Percentiles rank a stretch among this genome's conserved stretches.
phyloP scores from a whole-genome alignment of 352 stramenopile genomes.

The Pythium apleroticum region DNA sequence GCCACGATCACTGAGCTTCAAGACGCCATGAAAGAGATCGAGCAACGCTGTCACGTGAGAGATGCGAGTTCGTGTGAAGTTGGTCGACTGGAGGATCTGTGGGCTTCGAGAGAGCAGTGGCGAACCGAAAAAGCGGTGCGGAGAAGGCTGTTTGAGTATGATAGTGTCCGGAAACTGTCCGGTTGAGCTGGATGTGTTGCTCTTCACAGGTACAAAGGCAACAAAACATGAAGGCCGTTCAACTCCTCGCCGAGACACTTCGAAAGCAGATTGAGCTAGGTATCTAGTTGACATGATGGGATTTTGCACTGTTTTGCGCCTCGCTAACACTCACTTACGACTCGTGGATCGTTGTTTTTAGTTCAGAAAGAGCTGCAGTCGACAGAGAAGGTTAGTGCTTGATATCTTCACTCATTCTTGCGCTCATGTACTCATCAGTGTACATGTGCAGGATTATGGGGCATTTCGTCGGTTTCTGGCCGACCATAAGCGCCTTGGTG shows the following conservation, averaged over 20 bases:
- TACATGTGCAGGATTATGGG: not conserved
- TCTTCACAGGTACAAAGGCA: constrained; percentile 23
- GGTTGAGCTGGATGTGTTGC: too few species aligned
- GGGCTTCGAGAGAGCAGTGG: too few species aligned
- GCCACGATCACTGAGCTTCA: constrained; percentile 4
- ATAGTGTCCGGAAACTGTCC: too few species aligned
- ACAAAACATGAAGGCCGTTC: constrained; percentile 16
- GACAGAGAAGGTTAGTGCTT: constrained; percentile 13
- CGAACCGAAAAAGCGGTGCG: too few species aligned
- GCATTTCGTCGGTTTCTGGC: constrained; percentile 6
- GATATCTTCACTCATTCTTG: too few species aligned
- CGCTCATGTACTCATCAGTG: not conserved
- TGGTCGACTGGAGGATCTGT: constrained; percentile 14
- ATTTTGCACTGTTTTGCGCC: too few species aligned
- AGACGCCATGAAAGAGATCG: not conserved
- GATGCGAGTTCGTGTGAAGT: not conserved
- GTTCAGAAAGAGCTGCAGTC: constrained; percentile 10
- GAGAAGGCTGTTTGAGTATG: too few species aligned
- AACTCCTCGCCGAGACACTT: constrained; percentile 17
- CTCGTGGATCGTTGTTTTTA: not conserved
- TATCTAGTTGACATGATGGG: constrained; percentile 15
- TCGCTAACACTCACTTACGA: too few species aligned
- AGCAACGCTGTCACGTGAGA: too few species aligned
- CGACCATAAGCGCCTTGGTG: not conserved
- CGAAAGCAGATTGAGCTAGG: constrained; percentile 24